Evolutionary conservation across 1,139 yeast genomes (phyloP), one percentile per base, ranked within the genome.

Genomic region (Candida pseudoviswanathii): DNA sequence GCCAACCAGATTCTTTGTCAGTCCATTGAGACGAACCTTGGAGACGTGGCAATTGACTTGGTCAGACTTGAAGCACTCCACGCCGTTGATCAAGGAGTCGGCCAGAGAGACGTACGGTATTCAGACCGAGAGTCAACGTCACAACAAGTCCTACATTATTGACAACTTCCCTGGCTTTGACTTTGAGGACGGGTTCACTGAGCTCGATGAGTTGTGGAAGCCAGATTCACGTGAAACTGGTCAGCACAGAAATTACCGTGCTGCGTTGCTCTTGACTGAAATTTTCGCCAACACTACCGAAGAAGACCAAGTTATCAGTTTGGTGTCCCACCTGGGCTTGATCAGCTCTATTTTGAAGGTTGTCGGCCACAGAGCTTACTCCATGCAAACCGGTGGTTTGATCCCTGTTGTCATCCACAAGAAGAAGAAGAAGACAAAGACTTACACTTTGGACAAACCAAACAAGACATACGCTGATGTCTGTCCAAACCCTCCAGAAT

Each of bases 81-180:
- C 65, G 50, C 52, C 54, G 7, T 49, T 57, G 0, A 61, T 73
- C 24, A 70, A 68, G 43, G 78, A 73, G 50, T 45, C 53, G 26
- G 66, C 72, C 0, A 60, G 78, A 41, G 78, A 73, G 51, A 67
- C 72, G 2, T 73, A 71, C 53, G 78, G 78, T 1, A 61, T 73
- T 39, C 69, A 68, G 4, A 68, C 77, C 2, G 67, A 65, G 42
- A 71, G 75, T 51, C 58, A 64, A 51, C 64, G 76, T 48, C 76
- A 73, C 51, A 45, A 54, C 41, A 63, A 63, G 48, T 48, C 57
- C 6, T 71, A 66, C 45, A 64, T 73, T 22, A 47, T 49, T 7
- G 42, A 53, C 2, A 51, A 62, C 46, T 71, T 54, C 53, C 62
- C 68, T 6, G 54, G 56, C 45, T 65, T 63, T 9, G 50, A 48